Conservation (phyloP, 225 moss, liverwort and hornwort species). For the Takakia lepidozioides region DNA sequence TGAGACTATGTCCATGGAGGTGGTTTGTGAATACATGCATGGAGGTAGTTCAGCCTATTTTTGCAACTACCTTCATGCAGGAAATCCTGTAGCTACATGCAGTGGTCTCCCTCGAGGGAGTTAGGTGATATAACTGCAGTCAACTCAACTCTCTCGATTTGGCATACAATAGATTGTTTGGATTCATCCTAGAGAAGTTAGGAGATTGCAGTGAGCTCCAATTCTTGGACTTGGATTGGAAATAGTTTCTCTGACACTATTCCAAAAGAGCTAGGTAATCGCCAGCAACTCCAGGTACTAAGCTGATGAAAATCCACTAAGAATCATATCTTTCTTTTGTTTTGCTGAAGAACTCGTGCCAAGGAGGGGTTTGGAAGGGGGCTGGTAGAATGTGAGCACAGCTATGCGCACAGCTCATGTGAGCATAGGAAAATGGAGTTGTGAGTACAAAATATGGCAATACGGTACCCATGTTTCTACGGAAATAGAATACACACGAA, state of each 20-base stretch:
- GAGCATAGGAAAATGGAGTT: too few relatives aligned
- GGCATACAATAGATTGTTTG: conserved; percentile 21
- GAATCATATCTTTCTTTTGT: too few relatives aligned
- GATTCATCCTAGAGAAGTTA: conserved; percentile 12
- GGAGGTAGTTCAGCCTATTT: neutral
- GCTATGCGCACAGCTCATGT: too few relatives aligned
- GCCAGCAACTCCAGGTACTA: conserved; percentile 30
- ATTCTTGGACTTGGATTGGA: conserved; percentile 22
- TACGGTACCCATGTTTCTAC: too few relatives aligned
- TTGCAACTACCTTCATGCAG: conserved; percentile 6
- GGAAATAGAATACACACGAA: too few relatives aligned
- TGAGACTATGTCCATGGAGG: too few relatives aligned
- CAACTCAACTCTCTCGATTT: conserved; percentile 33
- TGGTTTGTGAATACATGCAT: too few relatives aligned
- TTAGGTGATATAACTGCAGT: conserved; percentile 21
- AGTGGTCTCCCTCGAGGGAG: conserved; percentile 15
- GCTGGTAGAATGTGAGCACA: too few relatives aligned
- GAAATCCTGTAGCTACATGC: conserved; percentile 22
- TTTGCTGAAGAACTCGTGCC: too few relatives aligned
- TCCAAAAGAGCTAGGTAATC: conserved; percentile 21
- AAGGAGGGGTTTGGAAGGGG: too few relatives aligned
- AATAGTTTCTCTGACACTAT: conserved; percentile 21
- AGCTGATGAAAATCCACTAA: conserved; percentile 31
- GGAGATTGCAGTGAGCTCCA: conserved; percentile 28
- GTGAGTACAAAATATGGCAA: too few relatives aligned